Conservation (phyloP, 2,329 filamentous ascomycete species). For the Apiospora sp. region DNA sequence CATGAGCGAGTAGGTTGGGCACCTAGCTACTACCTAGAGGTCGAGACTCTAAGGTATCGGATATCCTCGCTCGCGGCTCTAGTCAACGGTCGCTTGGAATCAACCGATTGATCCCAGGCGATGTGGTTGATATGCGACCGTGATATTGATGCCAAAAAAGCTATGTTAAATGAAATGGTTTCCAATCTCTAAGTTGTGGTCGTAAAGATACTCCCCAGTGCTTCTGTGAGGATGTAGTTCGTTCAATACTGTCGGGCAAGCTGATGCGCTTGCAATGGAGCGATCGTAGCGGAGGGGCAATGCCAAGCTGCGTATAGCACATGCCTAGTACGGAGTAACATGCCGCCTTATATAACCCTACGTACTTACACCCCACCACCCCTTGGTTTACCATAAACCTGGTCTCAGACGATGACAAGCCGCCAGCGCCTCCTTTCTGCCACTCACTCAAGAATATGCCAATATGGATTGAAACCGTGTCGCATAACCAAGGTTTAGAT, state of each 20-base stretch:
- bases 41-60: background rate
- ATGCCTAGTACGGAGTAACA: background rate
- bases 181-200: background rate
- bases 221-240: background rate
- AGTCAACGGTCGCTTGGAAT: background rate
- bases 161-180: background rate
- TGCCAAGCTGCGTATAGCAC: slow-evolving; percentile 1
- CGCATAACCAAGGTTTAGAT: too few relatives aligned
- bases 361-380: background rate
- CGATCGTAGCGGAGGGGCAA: slow-evolving; percentile 1
- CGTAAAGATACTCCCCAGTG: background rate
- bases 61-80: background rate
- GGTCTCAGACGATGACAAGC: too few relatives aligned
- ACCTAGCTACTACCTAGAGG: background rate
- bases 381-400: background rate
- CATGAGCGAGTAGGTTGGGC: slow-evolving; percentile 1
- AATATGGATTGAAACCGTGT: background rate
- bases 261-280: background rate
- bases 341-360: background rate
- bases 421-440: too few relatives aligned
- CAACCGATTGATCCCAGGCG: background rate
- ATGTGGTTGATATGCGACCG: background rate
- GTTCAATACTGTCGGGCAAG: background rate
- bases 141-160: background rate
- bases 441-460: background rate